phyloP scores from a whole-genome alignment of 495 filamentous ascomycete genomes.

The Aspergillus indologenus region DNA sequence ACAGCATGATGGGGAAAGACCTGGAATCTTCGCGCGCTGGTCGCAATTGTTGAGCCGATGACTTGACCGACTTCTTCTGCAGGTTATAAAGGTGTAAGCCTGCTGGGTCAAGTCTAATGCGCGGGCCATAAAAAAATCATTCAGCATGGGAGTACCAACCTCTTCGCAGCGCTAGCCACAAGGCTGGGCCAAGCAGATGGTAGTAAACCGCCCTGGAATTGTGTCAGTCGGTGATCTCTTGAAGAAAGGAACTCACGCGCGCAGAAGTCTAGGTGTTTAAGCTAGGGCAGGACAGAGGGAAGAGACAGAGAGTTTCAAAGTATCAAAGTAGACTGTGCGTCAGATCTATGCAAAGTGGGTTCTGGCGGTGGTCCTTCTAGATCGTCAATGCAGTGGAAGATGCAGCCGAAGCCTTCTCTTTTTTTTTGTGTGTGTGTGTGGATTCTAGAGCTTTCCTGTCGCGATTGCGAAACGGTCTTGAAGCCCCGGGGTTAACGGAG shows the following conservation, averaged over 20 bases:
- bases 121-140: slow-evolving; percentile 2
- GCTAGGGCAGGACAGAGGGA: slow-evolving; percentile 14
- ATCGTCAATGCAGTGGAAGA: slow-evolving; percentile 10
- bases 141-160: slow-evolving; percentile 18
- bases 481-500: slow-evolving; percentile 10
- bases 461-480: slow-evolving; percentile 9
- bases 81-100: slow-evolving; percentile 16
- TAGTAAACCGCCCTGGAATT: slow-evolving; percentile 26
- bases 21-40: slow-evolving; percentile 11
- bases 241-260: slow-evolving; percentile 20
- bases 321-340: slow-evolving; percentile 16
- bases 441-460: background rate
- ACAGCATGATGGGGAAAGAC: slow-evolving; percentile 61
- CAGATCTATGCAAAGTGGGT: slow-evolving; percentile 12
- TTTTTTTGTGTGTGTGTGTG: background rate
- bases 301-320: slow-evolving; percentile 17
- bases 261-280: background rate
- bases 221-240: slow-evolving; percentile 41
- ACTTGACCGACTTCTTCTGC: slow-evolving; percentile 21
- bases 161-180: slow-evolving; percentile 23
- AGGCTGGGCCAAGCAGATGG: slow-evolving; percentile 26
- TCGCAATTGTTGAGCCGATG: slow-evolving; percentile 16
- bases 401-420: slow-evolving; percentile 3
- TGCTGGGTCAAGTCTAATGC: slow-evolving; percentile 12
- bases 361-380: background rate